These are phyloP conservation scores for Leucosporidium scottii DNA, from an alignment of 768 basidiomycete genomes.

Conservation along the genomic window DNA sequence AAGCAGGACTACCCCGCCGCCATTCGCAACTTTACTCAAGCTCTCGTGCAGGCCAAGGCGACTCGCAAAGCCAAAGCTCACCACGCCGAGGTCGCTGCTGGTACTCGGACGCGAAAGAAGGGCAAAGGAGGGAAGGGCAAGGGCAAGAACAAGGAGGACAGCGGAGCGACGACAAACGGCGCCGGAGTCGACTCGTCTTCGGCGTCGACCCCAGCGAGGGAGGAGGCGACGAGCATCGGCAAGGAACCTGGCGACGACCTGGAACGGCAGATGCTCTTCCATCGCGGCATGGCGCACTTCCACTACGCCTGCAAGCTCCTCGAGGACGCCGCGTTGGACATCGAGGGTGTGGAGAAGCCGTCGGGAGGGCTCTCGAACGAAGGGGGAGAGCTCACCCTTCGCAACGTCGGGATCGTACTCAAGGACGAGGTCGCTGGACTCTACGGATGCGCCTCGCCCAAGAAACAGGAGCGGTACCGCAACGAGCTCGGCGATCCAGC, in stretches of 20 bases:
- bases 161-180: neutral
- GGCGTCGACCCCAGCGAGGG: conserved; percentile 13
- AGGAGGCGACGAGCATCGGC: conserved; percentile 28
- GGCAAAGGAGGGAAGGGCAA: conserved; percentile 20
- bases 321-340: conserved; percentile 60
- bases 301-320: conserved; percentile 70
- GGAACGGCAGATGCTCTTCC: conserved; percentile 73
- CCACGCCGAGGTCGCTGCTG: conserved; percentile 44
- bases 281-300: conserved; percentile 73
- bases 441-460: conserved; percentile 54
- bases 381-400: conserved; percentile 67
- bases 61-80: conserved; percentile 52
- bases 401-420: conserved; percentile 55
- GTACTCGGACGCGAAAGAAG: conserved; percentile 51
- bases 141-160: conserved; percentile 3
- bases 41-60: conserved; percentile 67
- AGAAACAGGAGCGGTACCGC: conserved; percentile 61
- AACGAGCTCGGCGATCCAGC: conserved; percentile 51
- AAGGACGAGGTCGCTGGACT: conserved; percentile 50
- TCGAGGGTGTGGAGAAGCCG: conserved; percentile 55
- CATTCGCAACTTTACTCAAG: conserved; percentile 71
- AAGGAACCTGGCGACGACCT: conserved; percentile 72
- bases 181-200: neutral
- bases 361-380: conserved; percentile 53
- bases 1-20: conserved; percentile 71